phyloP scores from a whole-genome alignment of 768 basidiomycete species.

The Suillus clintonianus region DNA sequence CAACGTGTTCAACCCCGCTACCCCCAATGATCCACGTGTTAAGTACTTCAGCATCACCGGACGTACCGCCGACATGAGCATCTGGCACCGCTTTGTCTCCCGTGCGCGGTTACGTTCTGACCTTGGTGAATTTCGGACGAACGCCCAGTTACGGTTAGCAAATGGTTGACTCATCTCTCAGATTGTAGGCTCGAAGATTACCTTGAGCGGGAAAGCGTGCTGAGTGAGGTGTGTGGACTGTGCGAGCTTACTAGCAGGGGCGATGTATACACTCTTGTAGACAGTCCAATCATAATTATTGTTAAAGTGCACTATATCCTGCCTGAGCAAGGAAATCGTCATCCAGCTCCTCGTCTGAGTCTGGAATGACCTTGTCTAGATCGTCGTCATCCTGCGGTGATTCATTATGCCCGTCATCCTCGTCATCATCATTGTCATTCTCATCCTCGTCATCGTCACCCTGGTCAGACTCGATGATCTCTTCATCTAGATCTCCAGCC shows the following conservation, averaged over 20 bases:
- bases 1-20: constrained; percentile 77
- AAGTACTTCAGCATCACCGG: constrained; percentile 93
- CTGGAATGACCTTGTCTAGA: background rate
- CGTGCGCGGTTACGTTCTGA: too few species aligned
- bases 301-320: constrained; percentile 1
- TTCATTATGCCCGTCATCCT: background rate
- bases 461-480: background rate
- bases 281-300: too few species aligned
- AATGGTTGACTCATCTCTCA: background rate
- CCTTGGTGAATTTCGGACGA: constrained; percentile 35
- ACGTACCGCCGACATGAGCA: constrained; percentile 59
- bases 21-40: constrained; percentile 77
- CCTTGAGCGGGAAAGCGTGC: too few species aligned
- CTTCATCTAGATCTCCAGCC: too few species aligned
- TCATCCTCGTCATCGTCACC: constrained; percentile 3
- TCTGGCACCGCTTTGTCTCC: constrained; percentile 98
- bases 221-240: too few species aligned
- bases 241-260: too few species aligned
- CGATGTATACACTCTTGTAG: too few species aligned
- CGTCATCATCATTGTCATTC: background rate
- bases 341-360: constrained; percentile 5
- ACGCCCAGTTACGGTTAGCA: background rate
- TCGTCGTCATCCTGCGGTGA: too few species aligned
- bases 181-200: too few species aligned
- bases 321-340: background rate